Conservation (phyloP, 371 early-diverging fungal species). For the Encephalitozoon cuniculi region DNA sequence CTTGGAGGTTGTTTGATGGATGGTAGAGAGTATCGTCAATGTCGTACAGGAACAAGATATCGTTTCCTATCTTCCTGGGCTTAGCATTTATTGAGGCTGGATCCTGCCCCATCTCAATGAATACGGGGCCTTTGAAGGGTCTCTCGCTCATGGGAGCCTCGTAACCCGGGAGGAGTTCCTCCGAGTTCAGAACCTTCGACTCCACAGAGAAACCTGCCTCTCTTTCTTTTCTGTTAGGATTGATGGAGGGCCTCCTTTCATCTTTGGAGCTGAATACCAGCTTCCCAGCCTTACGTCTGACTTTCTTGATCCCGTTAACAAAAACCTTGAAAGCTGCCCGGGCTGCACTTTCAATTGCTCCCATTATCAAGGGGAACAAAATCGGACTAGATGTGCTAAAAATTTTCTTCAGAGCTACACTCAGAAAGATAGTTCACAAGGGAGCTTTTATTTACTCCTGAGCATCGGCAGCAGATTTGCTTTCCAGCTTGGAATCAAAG, state of each 20-base stretch:
- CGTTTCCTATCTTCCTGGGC: constrained; percentile 4
- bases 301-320: background rate
- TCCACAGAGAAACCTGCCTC: background rate
- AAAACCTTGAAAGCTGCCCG: background rate
- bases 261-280: background rate
- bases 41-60: constrained; percentile 39
- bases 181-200: background rate
- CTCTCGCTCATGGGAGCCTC: background rate
- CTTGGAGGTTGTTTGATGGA: constrained; percentile 3
- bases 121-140: background rate
- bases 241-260: background rate
- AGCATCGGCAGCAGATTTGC: background rate
- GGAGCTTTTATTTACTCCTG: background rate
- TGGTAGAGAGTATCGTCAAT: constrained; percentile 48
- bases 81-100: too few relatives aligned
- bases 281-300: background rate
- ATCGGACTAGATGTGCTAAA: background rate
- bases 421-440: background rate
- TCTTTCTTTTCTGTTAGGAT: background rate
- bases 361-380: background rate
- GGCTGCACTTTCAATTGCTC: background rate
- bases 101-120: constrained; percentile 10
- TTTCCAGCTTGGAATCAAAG: background rate
- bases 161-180: background rate
- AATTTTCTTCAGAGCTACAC: background rate